Evolutionary conservation across 208 protist species (phyloP).

Genomic region (Wallacemonas rigidus): DNA sequence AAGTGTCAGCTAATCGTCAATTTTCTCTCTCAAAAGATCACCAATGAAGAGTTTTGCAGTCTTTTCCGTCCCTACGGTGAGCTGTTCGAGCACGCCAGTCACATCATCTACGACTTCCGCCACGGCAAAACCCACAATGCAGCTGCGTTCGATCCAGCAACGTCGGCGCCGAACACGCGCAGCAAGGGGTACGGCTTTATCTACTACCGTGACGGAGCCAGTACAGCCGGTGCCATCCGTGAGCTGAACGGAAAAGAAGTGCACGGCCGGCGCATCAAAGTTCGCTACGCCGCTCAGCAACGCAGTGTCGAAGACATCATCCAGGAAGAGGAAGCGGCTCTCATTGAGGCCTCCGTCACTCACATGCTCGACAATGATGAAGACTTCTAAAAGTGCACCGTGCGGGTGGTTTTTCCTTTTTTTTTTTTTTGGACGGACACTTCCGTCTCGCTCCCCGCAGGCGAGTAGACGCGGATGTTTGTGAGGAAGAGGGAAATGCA

Average conservation of each 20-base stretch:
- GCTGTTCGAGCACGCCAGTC: slow-evolving; percentile 35
- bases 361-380: slow-evolving; percentile 17
- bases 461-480: too few relatives aligned
- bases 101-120: slow-evolving; percentile 67
- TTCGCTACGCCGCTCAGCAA: slow-evolving; percentile 67
- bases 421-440: too few relatives aligned
- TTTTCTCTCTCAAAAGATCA: slow-evolving; percentile 53
- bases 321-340: slow-evolving; percentile 4
- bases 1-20: slow-evolving; percentile 76
- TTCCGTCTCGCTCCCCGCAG: too few relatives aligned
- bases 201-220: slow-evolving; percentile 62
- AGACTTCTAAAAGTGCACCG: slow-evolving; percentile 7
- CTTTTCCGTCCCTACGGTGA: slow-evolving; percentile 60
- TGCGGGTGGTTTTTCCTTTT: too few relatives aligned
- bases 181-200: slow-evolving; percentile 85
- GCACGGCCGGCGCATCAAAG: slow-evolving; percentile 51
- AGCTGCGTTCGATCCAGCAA: not conserved
- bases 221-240: slow-evolving; percentile 53
- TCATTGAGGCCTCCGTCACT: not conserved
- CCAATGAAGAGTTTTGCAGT: slow-evolving; percentile 42
- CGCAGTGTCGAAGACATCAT: slow-evolving; percentile 27
- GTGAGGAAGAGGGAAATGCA: too few relatives aligned
- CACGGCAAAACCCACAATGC: slow-evolving; percentile 12
- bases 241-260: slow-evolving; percentile 55
- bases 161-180: slow-evolving; percentile 23